A percentile compares a stretch with the other conserved stretches of the same genome.
Conservation (phyloP, 768 basidiomycete genomes). For the Albatrellus ellisii region DNA sequence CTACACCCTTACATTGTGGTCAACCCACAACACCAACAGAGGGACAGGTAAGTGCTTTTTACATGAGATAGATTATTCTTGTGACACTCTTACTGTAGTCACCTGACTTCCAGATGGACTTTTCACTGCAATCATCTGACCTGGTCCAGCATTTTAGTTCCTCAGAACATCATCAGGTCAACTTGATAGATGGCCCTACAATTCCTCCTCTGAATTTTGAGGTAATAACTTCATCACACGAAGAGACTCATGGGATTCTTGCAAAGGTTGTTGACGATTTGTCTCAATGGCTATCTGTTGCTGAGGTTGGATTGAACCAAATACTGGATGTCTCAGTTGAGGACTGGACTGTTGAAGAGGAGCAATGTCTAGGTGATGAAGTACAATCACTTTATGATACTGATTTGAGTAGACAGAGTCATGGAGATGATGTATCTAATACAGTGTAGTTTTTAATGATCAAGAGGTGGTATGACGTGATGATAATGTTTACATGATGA, state of each 20-base stretch:
- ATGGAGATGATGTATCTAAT: too few species aligned
- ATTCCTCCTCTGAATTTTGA: slow-evolving; percentile 62
- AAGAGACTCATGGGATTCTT: slow-evolving; percentile 55
- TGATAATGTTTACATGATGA: too few species aligned
- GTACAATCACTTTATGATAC: too few species aligned
- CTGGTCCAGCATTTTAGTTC: slow-evolving; percentile 15
- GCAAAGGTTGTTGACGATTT: slow-evolving; percentile 65
- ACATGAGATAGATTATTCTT: too few species aligned
- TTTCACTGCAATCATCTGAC: slow-evolving; percentile 5
- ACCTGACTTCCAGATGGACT: neutral
- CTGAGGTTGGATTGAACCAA: slow-evolving; percentile 58
- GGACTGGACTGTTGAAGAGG: slow-evolving; percentile 54
- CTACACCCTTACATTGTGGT: too few species aligned
- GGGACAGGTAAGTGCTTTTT: too few species aligned
- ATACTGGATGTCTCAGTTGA: slow-evolving; percentile 43
- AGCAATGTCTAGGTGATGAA: slow-evolving; percentile 30
- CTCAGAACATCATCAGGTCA: slow-evolving; percentile 10
- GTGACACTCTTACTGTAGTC: too few species aligned
- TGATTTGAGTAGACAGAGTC: too few species aligned
- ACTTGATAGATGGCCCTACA: slow-evolving; percentile 26
- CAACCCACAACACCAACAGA: too few species aligned
- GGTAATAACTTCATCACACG: slow-evolving; percentile 35
- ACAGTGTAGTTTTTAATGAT: too few species aligned
- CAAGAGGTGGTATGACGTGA: too few species aligned
- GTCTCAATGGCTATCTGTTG: slow-evolving; percentile 57